A percentile compares a stretch with the other conserved stretches of the same genome.
These are phyloP conservation scores for Pichia sp. DNA, from an alignment of 1,139 yeast species.

Conservation along the genomic window DNA sequence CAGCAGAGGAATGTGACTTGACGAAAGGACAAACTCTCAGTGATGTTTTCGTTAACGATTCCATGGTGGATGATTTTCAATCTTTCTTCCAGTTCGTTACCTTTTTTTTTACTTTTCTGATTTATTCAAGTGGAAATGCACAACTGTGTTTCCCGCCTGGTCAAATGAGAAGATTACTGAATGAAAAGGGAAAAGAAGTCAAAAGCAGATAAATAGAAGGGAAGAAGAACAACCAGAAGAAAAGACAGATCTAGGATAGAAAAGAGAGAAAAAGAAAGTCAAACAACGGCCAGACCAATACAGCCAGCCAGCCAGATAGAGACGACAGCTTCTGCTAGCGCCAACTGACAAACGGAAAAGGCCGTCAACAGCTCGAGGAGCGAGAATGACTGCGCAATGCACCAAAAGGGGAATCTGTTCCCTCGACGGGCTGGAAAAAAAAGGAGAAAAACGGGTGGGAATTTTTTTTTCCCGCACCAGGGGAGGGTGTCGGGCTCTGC, in stretches of 20 bases:
- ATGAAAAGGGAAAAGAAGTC: not conserved
- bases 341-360: not conserved
- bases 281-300: not conserved
- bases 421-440: not conserved
- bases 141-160: not conserved
- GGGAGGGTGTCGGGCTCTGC: no score
- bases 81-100: not conserved
- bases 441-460: not conserved
- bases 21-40: constrained; percentile 83
- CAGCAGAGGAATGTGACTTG: constrained; percentile 59
- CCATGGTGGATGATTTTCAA: constrained; percentile 50
- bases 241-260: not conserved
- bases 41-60: constrained; percentile 72
- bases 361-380: not conserved
- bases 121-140: not conserved
- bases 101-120: not conserved
- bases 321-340: not conserved
- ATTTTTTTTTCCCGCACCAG: no score
- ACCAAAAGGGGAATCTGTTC: not conserved
- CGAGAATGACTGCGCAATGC: not conserved
- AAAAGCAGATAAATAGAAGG: not conserved
- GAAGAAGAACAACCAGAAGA: constrained; percentile 1
- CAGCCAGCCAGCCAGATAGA: not conserved
- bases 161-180: not conserved
- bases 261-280: not conserved